A percentile compares a stretch with the other conserved stretches of the same genome.
These are phyloP conservation scores for Plasmodium knowlesi DNA, from an alignment of 169 alveolate genomes.

Conservation along the genomic window DNA sequence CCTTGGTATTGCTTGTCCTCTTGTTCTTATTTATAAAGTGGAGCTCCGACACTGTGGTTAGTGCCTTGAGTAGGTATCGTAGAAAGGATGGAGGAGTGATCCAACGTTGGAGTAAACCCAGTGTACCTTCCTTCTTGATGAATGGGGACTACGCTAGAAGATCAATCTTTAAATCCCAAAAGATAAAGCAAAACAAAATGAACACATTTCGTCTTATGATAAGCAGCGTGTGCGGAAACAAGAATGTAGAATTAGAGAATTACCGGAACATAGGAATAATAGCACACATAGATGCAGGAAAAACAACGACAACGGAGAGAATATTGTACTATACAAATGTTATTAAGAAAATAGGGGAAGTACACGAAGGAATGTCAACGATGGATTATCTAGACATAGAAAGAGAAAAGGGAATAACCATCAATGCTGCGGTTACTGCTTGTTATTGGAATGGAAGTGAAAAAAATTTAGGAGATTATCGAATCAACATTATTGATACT, in stretches of 20 bases:
- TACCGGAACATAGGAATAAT: slow-evolving; percentile 94
- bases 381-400: slow-evolving; percentile 97
- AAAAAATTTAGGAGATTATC: slow-evolving; percentile 82
- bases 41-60: neutral
- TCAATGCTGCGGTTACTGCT: slow-evolving; percentile 97
- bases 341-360: slow-evolving; percentile 89
- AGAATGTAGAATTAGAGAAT: slow-evolving; percentile 74
- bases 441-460: slow-evolving; percentile 93
- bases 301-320: slow-evolving; percentile 97
- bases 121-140: neutral
- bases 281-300: slow-evolving; percentile 99
- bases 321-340: slow-evolving; percentile 94
- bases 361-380: slow-evolving; percentile 92
- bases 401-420: slow-evolving; percentile 97
- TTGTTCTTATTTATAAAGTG: slow-evolving; percentile 5
- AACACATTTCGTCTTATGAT: slow-evolving; percentile 30
- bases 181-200: neutral
- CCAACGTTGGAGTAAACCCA: neutral
- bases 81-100: neutral
- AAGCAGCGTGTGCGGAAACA: slow-evolving; percentile 16
- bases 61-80: neutral
- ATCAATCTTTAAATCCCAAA: neutral
- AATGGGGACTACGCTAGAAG: neutral
- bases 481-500: slow-evolving; percentile 97
- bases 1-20: neutral